A percentile compares a stretch with the other conserved stretches of the same genome.
phyloP scores from a whole-genome alignment of 768 basidiomycete species.

The Termitomyces sp. region DNA sequence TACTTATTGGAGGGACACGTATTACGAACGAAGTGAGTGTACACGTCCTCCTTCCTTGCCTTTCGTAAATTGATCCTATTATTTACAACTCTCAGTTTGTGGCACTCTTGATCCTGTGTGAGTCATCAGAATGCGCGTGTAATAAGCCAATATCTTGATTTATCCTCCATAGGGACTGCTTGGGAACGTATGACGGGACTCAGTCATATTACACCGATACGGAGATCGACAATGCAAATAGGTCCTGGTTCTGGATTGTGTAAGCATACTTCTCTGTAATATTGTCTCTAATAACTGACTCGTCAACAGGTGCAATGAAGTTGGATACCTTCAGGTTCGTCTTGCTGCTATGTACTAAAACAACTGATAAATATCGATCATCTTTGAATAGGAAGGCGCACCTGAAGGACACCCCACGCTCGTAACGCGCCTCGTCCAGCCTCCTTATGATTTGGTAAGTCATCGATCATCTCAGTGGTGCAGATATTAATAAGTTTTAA shows the following conservation, averaged over 20 bases:
- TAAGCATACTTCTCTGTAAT: conserved; percentile 18
- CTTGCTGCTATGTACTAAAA: background rate
- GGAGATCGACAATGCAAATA: conserved; percentile 42
- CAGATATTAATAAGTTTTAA: background rate
- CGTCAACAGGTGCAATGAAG: conserved; percentile 53
- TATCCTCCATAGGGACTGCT: conserved; percentile 24
- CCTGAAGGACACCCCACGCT: conserved; percentile 33
- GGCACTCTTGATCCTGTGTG: conserved; percentile 40
- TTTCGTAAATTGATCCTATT: background rate
- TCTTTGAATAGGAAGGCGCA: conserved; percentile 31
- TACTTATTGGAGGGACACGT: conserved; percentile 46
- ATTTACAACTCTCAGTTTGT: conserved; percentile 38
- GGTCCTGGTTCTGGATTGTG: conserved; percentile 75
- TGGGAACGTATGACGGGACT: conserved; percentile 35
- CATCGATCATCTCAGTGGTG: background rate
- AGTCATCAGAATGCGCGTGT: conserved; percentile 14
- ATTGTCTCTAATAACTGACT: background rate
- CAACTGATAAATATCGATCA: background rate
- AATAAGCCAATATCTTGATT: background rate
- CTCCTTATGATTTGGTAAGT: conserved; percentile 46
- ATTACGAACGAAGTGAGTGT: conserved; percentile 36
- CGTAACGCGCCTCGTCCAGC: conserved; percentile 52
- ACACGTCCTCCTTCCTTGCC: background rate
- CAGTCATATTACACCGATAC: conserved; percentile 47
- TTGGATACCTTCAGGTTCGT: conserved; percentile 51